Evolutionary conservation across 2,329 filamentous ascomycete genomes (phyloP).

Genomic region (Ceratocystis cubensis): DNA sequence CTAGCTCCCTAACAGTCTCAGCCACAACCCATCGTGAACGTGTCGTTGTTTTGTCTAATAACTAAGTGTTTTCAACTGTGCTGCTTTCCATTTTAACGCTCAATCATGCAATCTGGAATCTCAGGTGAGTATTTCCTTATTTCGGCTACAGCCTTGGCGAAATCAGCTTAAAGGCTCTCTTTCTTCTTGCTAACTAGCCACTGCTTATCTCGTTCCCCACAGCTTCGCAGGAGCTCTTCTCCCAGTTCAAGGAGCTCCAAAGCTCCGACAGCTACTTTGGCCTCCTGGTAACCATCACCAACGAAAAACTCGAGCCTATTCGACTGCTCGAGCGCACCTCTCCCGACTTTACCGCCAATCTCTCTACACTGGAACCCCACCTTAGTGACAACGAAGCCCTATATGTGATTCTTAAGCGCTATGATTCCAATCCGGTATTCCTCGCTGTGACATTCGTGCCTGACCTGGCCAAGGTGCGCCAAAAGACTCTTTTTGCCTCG

Average conservation of each 20-base stretch:
- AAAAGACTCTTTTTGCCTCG: conserved; percentile 77
- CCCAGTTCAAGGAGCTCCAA: conserved; percentile 59
- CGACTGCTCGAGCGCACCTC: conserved; percentile 41
- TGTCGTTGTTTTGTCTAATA: not conserved
- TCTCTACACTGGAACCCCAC: conserved; percentile 48
- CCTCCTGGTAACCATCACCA: conserved; percentile 56
- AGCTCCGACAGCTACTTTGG: conserved; percentile 50
- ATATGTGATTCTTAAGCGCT: conserved; percentile 63
- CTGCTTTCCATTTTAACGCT: not conserved
- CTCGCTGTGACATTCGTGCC: conserved; percentile 68
- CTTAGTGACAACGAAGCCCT: conserved; percentile 54
- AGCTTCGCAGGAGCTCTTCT: conserved; percentile 67
- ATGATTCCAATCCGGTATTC: conserved; percentile 45
- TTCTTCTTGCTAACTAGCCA: not conserved
- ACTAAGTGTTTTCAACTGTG: not conserved
- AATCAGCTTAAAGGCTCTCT: not conserved
- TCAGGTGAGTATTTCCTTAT: conserved; percentile 40
- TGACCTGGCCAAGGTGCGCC: conserved; percentile 62
- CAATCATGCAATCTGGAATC: conserved; percentile 64
- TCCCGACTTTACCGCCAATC: conserved; percentile 50
- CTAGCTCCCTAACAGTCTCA: conserved; percentile 3
- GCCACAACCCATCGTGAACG: conserved; percentile 1
- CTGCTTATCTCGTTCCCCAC: conserved; percentile 16
- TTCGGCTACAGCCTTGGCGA: not conserved
- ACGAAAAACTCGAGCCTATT: conserved; percentile 54